A percentile compares a stretch with the other conserved stretches of the same genome.
Conservation (phyloP, 768 basidiomycete genomes). For the Mycena galericulata region DNA sequence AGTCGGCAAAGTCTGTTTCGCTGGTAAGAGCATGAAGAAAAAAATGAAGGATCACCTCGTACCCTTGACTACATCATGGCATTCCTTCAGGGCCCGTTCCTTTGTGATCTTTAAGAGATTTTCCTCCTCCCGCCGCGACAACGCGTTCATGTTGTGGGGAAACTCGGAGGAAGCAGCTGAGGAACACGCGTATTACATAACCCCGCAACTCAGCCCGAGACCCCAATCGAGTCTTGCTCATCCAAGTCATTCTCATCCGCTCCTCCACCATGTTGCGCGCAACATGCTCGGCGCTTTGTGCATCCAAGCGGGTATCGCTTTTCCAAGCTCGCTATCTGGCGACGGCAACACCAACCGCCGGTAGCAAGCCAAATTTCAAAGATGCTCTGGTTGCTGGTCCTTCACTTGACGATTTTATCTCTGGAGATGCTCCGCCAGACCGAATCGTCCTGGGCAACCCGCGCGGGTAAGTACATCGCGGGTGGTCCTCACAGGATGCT, state of each 20-base stretch:
- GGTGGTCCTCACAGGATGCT: background rate
- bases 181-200: too few relatives aligned
- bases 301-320: constrained; percentile 28
- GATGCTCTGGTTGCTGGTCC: constrained; percentile 74
- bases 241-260: background rate
- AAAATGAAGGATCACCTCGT: background rate
- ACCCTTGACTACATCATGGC: constrained; percentile 84
- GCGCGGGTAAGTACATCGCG: constrained; percentile 60
- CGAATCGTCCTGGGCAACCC: constrained; percentile 80
- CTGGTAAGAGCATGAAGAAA: constrained; percentile 1
- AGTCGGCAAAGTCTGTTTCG: constrained; percentile 82
- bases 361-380: constrained; percentile 58
- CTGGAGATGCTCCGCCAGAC: constrained; percentile 62
- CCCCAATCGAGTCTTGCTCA: background rate
- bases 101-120: constrained; percentile 86
- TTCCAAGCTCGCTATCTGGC: constrained; percentile 57
- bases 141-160: constrained; percentile 72
- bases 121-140: constrained; percentile 91
- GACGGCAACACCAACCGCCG: constrained; percentile 55
- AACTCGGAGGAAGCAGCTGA: too few relatives aligned
- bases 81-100: constrained; percentile 81
- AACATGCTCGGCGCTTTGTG: constrained; percentile 20
- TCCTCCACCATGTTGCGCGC: constrained; percentile 15
- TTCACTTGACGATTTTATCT: constrained; percentile 83
- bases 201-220: background rate